These are phyloP conservation scores for Penicillium bovifimosum DNA, from an alignment of 495 filamentous ascomycete genomes.

Conservation along the genomic window DNA sequence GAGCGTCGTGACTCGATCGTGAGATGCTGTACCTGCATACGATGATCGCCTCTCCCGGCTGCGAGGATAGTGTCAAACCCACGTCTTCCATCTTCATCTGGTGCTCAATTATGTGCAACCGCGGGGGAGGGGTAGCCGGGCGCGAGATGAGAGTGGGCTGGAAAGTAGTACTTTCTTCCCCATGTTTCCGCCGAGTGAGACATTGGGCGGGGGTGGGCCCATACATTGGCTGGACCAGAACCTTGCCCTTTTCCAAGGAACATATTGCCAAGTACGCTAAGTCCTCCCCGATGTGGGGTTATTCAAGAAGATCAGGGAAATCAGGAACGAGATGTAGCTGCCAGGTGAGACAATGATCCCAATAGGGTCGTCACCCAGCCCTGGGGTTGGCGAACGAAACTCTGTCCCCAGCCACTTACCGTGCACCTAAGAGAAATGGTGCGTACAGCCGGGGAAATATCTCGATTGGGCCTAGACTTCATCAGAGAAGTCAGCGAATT, in stretches of 20 bases:
- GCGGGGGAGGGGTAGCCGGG: not conserved
- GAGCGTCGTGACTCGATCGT: not conserved
- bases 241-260: not conserved
- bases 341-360: conserved; percentile 9
- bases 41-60: not conserved
- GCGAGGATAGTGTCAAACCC: not conserved
- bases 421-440: not conserved
- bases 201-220: conserved; percentile 8
- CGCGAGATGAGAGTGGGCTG: not conserved
- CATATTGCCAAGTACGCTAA: not conserved
- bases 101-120: not conserved
- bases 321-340: conserved; percentile 7
- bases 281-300: not conserved
- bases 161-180: not conserved
- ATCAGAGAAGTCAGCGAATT: not conserved
- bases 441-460: not conserved
- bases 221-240: not conserved
- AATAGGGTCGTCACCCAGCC: not conserved
- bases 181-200: conserved; percentile 13
- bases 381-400: not conserved
- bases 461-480: not conserved
- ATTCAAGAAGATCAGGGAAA: not conserved
- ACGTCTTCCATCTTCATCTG: too few species aligned
- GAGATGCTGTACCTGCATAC: conserved; percentile 3
- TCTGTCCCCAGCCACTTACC: not conserved